Base-by-base conservation (phyloP, 192 early-diverging fungal species). In the Globomyces pollinis-pini region DNA sequence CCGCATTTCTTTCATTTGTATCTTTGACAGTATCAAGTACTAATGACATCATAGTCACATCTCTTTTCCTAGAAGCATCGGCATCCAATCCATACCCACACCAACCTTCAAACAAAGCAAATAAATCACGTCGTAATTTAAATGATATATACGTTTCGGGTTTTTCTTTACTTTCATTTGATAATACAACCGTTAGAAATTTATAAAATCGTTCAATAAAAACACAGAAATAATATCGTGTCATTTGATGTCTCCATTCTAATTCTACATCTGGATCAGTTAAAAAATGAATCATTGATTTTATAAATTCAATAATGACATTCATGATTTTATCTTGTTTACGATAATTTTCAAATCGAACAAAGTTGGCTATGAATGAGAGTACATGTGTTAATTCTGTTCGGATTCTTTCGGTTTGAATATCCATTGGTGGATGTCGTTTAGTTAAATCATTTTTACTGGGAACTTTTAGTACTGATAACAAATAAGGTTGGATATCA, bases 61-160 rank as follows among this genome's bases (percentile, higher is more conserved):
- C 86, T 0, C 77, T 55, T 6, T 91, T 85, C 0, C 80, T 69
- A 16, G 79, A 76, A 11, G 59, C 33, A 0, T 69, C 74, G 0
- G 81, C 67, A 39, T 75, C 74, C 23, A 70, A 66, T 1, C 94
- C 93, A 63, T 89, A 79, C 6, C 94, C 86, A 68, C 91, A 91
- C 96, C 96, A 99, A 20, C 86, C 76, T 68, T 94, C 91, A 75
- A 94, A 88, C 42, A 94, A 70, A 51, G 76, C 74, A 70, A 93
- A 99, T 31, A 94, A 54, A 1, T 73, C 75, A 13, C 80, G 66
- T 34, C 96, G 78, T 0, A 84, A 77, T 50, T 93, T 88, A 68
- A 88, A 88, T 12, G 44, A 39, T 12, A 50, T 64, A 16, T 39
- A 49, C 55, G 28, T 16, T 18, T 65, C 63, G 7, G 20, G 18